These are phyloP conservation scores for Cladophialophora carrionii DNA, from an alignment of 2,329 filamentous ascomycete species.

Conservation along the genomic window DNA sequence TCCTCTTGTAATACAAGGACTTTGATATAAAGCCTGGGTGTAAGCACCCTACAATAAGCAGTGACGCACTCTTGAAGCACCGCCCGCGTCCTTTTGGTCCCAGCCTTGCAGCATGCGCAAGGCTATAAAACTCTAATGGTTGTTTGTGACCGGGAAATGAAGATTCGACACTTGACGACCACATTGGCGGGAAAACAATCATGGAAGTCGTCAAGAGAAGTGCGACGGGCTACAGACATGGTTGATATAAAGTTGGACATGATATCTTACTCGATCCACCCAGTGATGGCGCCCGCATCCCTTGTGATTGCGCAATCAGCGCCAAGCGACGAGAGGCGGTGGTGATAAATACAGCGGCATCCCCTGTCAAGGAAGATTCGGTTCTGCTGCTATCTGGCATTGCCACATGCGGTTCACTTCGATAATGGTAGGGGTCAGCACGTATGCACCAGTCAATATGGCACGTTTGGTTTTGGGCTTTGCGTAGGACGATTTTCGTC, in stretches of 20 bases:
- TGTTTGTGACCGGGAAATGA: not conserved
- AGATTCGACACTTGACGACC: not conserved
- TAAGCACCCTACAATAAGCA: not conserved
- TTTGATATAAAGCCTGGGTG: not conserved
- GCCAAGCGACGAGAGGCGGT: not conserved
- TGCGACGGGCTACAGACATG: not conserved
- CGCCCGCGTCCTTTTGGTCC: not conserved
- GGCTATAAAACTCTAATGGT: not conserved
- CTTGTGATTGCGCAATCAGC: not conserved
- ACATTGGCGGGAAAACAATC: not conserved
- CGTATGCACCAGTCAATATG: not conserved
- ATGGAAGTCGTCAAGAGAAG: not conserved
- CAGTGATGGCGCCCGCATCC: not conserved
- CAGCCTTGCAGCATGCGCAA: not conserved
- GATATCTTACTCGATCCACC: not conserved
- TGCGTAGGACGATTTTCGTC: not conserved
- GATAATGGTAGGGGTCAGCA: not conserved
- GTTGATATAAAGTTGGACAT: not conserved
- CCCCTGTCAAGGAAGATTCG: not conserved
- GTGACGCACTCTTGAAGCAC: not conserved
- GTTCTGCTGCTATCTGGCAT: not conserved
- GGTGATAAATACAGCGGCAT: not conserved
- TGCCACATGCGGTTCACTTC: not conserved
- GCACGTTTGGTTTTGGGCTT: not conserved
- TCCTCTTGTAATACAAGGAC: not conserved